A percentile compares a stretch with the other conserved stretches of the same genome.
These are phyloP conservation scores for Hymenoscyphus linearis DNA, from an alignment of 2,329 filamentous ascomycete genomes.

Conservation along the genomic window DNA sequence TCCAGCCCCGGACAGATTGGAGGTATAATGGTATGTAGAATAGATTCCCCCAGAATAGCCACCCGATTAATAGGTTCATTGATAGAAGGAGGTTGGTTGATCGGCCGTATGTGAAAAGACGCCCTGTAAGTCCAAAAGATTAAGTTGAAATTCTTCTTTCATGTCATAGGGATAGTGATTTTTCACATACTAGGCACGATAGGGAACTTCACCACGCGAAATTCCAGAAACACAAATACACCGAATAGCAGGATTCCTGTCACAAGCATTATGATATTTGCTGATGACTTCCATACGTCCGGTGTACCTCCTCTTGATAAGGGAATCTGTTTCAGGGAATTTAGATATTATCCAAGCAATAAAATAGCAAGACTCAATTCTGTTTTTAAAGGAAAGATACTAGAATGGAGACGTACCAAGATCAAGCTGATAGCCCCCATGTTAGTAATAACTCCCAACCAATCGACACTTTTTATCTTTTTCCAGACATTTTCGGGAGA, in stretches of 20 bases:
- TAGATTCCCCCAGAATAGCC: conserved; percentile 10
- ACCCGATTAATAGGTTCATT: background rate
- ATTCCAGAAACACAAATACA: background rate
- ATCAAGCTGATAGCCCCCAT: conserved; percentile 8
- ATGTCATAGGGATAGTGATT: conserved; percentile 39
- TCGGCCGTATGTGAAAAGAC: conserved; percentile 5
- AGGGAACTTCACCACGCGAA: background rate
- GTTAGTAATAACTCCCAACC: conserved; percentile 19
- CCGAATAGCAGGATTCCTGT: background rate
- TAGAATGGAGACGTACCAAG: background rate
- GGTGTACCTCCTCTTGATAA: background rate
- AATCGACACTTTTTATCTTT: conserved; percentile 25
- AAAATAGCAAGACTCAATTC: too few relatives aligned
- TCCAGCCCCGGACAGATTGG: conserved; percentile 6
- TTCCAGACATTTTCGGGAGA: conserved; percentile 10
- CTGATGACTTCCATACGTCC: background rate
- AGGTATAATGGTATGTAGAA: conserved; percentile 12
- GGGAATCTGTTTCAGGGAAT: conserved; percentile 5
- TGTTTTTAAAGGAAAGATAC: conserved; percentile 16
- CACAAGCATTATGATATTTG: background rate
- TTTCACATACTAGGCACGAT: conserved; percentile 16
- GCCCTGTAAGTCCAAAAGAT: background rate
- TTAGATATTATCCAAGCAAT: conserved; percentile 18
- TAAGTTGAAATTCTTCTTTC: conserved; percentile 31
- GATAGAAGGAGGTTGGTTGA: conserved; percentile 9